These are phyloP conservation scores for Peziza echinospora DNA, from an alignment of 495 filamentous ascomycete species.

Conservation along the genomic window DNA sequence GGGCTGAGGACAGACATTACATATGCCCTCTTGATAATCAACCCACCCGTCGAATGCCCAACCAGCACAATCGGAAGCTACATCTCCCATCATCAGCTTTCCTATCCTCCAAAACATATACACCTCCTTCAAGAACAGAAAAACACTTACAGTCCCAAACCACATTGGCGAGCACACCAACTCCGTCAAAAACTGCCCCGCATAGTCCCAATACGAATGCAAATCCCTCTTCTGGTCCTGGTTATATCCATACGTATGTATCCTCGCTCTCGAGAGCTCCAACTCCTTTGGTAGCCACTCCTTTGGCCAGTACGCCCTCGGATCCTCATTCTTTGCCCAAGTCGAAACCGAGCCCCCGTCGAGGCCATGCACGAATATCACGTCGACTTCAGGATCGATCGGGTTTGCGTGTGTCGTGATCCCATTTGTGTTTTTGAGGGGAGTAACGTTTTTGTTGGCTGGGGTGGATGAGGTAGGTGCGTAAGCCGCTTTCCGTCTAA, in stretches of 20 bases:
- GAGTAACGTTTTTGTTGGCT: no score
- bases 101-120: no score
- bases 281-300: slow-evolving; percentile 20
- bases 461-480: no score
- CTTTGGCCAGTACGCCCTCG: slow-evolving; percentile 16
- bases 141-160: slow-evolving; percentile 3
- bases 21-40: not conserved
- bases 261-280: slow-evolving; percentile 18
- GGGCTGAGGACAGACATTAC: not conserved
- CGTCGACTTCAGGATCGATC: slow-evolving; percentile 10
- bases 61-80: not conserved
- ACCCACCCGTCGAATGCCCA: not conserved
- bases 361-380: slow-evolving; percentile 20
- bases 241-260: slow-evolving; percentile 25
- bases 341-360: slow-evolving; percentile 15
- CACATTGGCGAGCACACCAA: slow-evolving; percentile 2
- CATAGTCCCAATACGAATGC: slow-evolving; percentile 4
- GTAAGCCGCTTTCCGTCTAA: no score
- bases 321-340: slow-evolving; percentile 11
- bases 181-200: slow-evolving; percentile 3
- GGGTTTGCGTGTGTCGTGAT: slow-evolving; percentile 1
- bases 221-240: slow-evolving; percentile 9
- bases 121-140: no score
- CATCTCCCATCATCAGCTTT: no score
- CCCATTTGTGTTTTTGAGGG: no score